Percentiles rank a stretch among this genome's conserved stretches.
Evolutionary conservation across 352 stramenopile species (phyloP).

Genomic region (Phytophthora citrophthora): DNA sequence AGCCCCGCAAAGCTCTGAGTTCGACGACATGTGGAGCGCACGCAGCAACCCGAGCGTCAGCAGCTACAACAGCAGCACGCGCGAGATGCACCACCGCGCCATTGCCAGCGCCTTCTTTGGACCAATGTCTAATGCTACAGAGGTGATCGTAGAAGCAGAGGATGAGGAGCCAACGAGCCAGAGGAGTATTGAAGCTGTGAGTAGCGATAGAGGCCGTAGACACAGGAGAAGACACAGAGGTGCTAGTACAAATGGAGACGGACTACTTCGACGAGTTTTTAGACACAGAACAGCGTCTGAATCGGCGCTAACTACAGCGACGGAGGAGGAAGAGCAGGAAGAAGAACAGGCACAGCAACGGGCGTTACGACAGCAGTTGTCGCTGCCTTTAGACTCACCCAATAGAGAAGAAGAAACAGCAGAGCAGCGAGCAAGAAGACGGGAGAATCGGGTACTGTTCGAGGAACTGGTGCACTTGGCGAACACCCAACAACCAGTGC

Average conservation of each 20-base stretch:
- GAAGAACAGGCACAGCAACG: conserved; percentile 2
- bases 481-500: conserved; percentile 60
- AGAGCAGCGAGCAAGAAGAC: conserved; percentile 35
- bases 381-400: conserved; percentile 24
- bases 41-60: conserved; percentile 57
- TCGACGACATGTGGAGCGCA: conserved; percentile 39
- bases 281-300: conserved; percentile 33
- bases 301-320: conserved; percentile 13
- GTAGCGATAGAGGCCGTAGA: conserved; percentile 12
- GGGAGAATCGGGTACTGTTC: conserved; percentile 59
- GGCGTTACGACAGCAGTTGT: conserved; percentile 19
- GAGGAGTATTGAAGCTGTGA: conserved; percentile 14
- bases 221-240: conserved; percentile 9
- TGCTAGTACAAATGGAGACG: conserved; percentile 3
- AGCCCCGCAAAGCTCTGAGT: conserved; percentile 17
- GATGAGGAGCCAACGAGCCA: conserved; percentile 23
- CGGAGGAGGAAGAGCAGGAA: conserved; percentile 1
- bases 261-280: conserved; percentile 23
- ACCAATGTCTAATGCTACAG: conserved; percentile 37
- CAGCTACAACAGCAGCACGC: conserved; percentile 59
- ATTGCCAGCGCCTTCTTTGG: conserved; percentile 53
- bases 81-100: conserved; percentile 38
- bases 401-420: conserved; percentile 30
- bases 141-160: conserved; percentile 32
- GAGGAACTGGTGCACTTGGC: conserved; percentile 62